Base-by-base conservation (phyloP, 768 basidiomycete genomes). In the Pleurotus tuber-regium region DNA sequence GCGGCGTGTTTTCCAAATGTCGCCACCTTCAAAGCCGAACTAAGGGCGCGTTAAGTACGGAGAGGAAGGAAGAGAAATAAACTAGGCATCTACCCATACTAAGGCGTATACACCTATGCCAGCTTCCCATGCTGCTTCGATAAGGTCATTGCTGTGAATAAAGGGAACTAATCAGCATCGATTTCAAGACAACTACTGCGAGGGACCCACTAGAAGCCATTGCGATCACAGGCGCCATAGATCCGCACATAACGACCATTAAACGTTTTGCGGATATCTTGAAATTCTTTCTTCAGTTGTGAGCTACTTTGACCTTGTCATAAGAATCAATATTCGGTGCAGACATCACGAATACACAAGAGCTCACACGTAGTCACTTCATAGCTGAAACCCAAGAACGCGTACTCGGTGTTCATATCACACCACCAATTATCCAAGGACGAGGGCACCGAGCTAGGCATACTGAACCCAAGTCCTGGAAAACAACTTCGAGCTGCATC, bases 381-480 rank as follows among this genome's bases (percentile, higher is more conserved):
- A 57, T 90, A 90, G 62, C 85, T 85, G 66, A 90, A 85, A 0
- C 87, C 88, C 43, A 89, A 66, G 61, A 90, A 90, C 0, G 79
- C 88, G 57, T 87, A 89, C 62, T 91, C 88, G 0, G 77, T 80
- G 49, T 68, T 66, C 30, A 68, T 62, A 50, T 77, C 63, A 61
- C 88, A 91, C 88, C 87, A 85, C 83, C 83, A 85, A 46, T 71
- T 69, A 8, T 67, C 65, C 29, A 72, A 51, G 1, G 76, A 75
- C 1, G 62, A 51, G 0, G 85, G 84, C 7, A 77, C 61, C 1
- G 59, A 41, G 1, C 64, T 59, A 2, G 87, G 87, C 80, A 81
- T 86, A 8, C 57, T 62, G 58, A 86, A 87, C 1, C 70, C 71
- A 10, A 72, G 46, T 3, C 70, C 67, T 12, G 72, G 74, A 55